Percentiles rank a stretch among this genome's conserved stretches.
phyloP scores from a whole-genome alignment of 2,329 filamentous ascomycete species.

The Fusarium stilboides region DNA sequence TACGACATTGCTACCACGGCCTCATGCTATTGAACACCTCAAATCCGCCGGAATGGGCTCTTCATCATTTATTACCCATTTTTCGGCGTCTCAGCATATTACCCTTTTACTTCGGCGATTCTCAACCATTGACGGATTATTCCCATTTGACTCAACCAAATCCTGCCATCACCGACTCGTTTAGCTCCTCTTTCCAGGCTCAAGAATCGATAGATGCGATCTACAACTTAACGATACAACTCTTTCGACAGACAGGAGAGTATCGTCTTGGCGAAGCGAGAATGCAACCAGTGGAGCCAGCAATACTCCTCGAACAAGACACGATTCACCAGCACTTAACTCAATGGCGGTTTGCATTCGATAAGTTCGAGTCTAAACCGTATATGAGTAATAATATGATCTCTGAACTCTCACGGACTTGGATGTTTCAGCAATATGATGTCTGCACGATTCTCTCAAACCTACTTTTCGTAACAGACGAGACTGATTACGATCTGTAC shows the following conservation, averaged over 20 bases:
- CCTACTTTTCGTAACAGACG: background rate
- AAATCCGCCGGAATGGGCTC: conserved; percentile 14
- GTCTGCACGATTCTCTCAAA: conserved; percentile 18
- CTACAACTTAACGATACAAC: conserved; percentile 23
- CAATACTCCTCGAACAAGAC: conserved; percentile 12
- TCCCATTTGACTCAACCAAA: conserved; percentile 5
- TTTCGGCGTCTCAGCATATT: conserved; percentile 20
- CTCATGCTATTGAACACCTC: conserved; percentile 8
- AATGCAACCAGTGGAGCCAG: conserved; percentile 6
- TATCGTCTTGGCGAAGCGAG: conserved; percentile 21
- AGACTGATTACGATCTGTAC: conserved; percentile 16
- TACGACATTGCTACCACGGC: conserved; percentile 20
- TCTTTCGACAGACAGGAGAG: conserved; percentile 10
- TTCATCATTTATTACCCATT: conserved; percentile 7
- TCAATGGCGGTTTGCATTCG: conserved; percentile 19
- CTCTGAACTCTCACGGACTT: conserved; percentile 3
- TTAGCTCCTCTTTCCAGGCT: conserved; percentile 7
- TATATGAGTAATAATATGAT: background rate
- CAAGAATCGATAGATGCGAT: conserved; percentile 12
- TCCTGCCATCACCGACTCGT: background rate
- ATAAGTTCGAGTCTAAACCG: conserved; percentile 13
- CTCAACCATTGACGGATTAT: conserved; percentile 11
- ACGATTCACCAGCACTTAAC: conserved; percentile 8
- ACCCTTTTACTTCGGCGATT: conserved; percentile 29
- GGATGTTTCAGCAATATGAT: conserved; percentile 22